phyloP scores from a whole-genome alignment of 23 red algal species.

The Gracilaria vermiculophylla region DNA sequence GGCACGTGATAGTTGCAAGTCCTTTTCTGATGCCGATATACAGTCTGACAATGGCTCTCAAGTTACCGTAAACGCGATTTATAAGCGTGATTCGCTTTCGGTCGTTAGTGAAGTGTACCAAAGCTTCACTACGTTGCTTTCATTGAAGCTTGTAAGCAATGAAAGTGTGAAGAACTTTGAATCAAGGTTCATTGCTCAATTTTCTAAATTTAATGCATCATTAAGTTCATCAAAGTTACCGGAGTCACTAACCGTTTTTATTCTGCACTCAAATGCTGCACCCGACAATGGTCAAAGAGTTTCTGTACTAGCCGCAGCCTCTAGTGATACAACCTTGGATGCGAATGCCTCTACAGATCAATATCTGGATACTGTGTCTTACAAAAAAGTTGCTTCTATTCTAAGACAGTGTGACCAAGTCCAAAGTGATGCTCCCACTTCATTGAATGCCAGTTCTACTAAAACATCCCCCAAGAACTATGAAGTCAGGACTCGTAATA shows the following conservation, averaged over 20 bases:
- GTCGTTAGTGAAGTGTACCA: neutral
- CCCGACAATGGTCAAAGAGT: too few species aligned
- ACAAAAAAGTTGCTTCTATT: neutral
- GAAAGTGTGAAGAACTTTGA: constrained; percentile 22
- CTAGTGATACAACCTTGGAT: too few species aligned
- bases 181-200: neutral
- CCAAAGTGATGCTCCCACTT: neutral
- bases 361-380: neutral
- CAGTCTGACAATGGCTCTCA: neutral
- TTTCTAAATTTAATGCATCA: neutral
- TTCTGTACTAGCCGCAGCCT: too few species aligned
- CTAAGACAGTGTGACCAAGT: neutral
- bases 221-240: neutral
- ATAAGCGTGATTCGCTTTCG: neutral
- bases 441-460: too few species aligned
- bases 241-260: neutral
- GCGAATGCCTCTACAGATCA: neutral
- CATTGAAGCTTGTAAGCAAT: neutral
- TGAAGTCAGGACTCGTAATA: too few species aligned
- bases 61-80: neutral
- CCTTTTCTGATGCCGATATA: neutral
- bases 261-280: too few species aligned
- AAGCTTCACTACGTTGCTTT: neutral
- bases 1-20: neutral
- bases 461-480: too few species aligned